Base-by-base conservation (phyloP, 1,284 basidiomycete species). In the Ceratobasidium sp. region DNA sequence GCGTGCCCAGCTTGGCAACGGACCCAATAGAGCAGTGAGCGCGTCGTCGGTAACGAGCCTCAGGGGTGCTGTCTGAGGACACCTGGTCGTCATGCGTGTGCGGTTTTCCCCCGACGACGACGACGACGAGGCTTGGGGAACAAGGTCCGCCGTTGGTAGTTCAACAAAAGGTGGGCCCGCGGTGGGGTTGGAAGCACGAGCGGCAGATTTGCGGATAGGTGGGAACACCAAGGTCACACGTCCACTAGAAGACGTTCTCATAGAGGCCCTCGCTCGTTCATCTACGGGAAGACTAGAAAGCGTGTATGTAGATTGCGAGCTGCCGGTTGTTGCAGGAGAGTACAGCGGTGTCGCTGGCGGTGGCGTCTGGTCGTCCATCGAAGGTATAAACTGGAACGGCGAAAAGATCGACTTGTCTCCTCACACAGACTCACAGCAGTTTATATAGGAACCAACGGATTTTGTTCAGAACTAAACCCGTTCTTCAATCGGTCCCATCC, bases 161-260 rank as follows among this genome's bases (percentile, higher is more conserved):
- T 21, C 32, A 13, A 32, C 32, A 16, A 54, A 21, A 14, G 63
- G 18, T n/a, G n/a, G n/a, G n/a, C n/a, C n/a, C n/a, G n/a, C n/a
- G n/a, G n/a, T n/a, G n/a, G n/a, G n/a, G n/a, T n/a, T n/a, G n/a
- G n/a, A n/a, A n/a, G n/a, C n/a, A n/a, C 32, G 28, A 47, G 30
- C 4, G 3, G 63, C 21, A 6, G 43, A 50, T 28, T 64, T 64
- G 44, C 26, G 28, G 13, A 21, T 38, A 7, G 46, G 49, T 11
- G 63, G 63, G 30, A 66, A 66, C 21, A 66, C 38, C n/a, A 66
- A 66, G 1, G 63, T 38, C 35, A 66, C n/a, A 14, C 63, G 63
- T 11, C 63, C 63, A 32, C 63, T 54, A 23, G 63, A 49, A 28
- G 63, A 66, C 3, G 63, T 41, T 26, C 21, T 66, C 38, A 66